phyloP scores from a whole-genome alignment of 2,329 filamentous ascomycete species.

The Clarireedia hainanense region DNA sequence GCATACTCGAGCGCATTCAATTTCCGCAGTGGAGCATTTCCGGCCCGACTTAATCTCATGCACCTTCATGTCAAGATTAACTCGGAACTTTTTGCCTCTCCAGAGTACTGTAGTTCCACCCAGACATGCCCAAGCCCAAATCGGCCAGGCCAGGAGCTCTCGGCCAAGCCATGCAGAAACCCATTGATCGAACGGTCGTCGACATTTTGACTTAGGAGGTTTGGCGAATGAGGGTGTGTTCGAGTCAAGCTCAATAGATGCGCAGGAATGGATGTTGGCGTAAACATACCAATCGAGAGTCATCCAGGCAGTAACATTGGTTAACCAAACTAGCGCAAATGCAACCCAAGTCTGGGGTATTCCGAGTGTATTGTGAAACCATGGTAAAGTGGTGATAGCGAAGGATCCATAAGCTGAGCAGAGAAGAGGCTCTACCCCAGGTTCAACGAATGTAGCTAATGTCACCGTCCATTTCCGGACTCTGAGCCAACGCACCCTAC shows the following conservation, averaged over 20 bases:
- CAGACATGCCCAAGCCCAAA: conserved; percentile 85
- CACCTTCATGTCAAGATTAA: conserved; percentile 79
- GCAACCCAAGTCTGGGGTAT: conserved; percentile 60
- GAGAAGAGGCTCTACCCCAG: conserved; percentile 80
- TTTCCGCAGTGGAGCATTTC: conserved; percentile 8
- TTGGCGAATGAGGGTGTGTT: conserved; percentile 69
- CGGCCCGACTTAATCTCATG: conserved; percentile 35
- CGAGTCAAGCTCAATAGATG: conserved; percentile 61
- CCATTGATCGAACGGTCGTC: conserved; percentile 61
- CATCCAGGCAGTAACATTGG: conserved; percentile 64
- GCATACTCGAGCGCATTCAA: conserved; percentile 13
- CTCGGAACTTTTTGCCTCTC: conserved; percentile 75
- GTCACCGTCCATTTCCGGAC: conserved; percentile 93
- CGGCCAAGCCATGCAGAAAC: conserved; percentile 75
- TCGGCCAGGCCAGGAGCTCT: conserved; percentile 73
- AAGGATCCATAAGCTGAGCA: conserved; percentile 77
- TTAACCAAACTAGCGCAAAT: conserved; percentile 58
- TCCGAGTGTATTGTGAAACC: conserved; percentile 44
- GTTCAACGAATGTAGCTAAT: conserved; percentile 82
- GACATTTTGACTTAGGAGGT: conserved; percentile 46
- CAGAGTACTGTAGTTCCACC: conserved; percentile 83
- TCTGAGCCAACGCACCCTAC: conserved; percentile 81
- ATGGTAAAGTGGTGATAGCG: conserved; percentile 65
- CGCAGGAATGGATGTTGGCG: conserved; percentile 63
- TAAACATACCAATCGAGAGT: conserved; percentile 67